A percentile compares a stretch with the other conserved stretches of the same genome.
phyloP scores from a whole-genome alignment of 352 stramenopile genomes.

The Vaucheria bursata region DNA sequence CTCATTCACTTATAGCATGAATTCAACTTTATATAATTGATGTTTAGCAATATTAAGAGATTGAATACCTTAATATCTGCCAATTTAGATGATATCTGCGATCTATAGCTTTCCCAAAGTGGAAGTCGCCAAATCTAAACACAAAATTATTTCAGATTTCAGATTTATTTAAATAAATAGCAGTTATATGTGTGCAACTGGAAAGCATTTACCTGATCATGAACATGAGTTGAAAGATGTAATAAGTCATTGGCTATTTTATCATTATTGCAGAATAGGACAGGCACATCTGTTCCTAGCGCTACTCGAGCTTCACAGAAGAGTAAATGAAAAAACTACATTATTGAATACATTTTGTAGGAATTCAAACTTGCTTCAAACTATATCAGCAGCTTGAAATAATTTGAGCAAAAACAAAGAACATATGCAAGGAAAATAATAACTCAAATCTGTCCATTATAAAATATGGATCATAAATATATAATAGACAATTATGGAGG shows the following conservation, averaged over 20 bases:
- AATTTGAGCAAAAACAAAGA: no score
- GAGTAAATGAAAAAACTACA: neutral
- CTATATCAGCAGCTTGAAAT: no score
- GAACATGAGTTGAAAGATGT: constrained; percentile 17
- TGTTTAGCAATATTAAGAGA: no score
- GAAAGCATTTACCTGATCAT: constrained; percentile 26
- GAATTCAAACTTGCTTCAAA: no score
- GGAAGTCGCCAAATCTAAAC: constrained; percentile 37
- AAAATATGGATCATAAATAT: no score
- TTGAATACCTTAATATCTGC: constrained; percentile 37
- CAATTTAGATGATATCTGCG: constrained; percentile 43
- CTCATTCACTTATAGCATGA: neutral
- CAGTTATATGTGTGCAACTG: neutral
- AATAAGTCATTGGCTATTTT: constrained; percentile 52
- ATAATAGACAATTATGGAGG: neutral
- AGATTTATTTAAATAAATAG: neutral
- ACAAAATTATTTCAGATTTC: no score
- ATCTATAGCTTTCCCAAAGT: constrained; percentile 36
- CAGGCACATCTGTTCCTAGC: constrained; percentile 47
- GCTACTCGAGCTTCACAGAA: constrained; percentile 62
- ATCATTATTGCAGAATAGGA: constrained; percentile 78
- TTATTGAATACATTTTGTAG: no score
- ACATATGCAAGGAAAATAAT: no score
- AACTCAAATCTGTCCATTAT: no score
- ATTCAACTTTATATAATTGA: neutral